Evolutionary conservation across 2,329 filamentous ascomycete species (phyloP).

Genomic region (Trichoderma pleuroti): DNA sequence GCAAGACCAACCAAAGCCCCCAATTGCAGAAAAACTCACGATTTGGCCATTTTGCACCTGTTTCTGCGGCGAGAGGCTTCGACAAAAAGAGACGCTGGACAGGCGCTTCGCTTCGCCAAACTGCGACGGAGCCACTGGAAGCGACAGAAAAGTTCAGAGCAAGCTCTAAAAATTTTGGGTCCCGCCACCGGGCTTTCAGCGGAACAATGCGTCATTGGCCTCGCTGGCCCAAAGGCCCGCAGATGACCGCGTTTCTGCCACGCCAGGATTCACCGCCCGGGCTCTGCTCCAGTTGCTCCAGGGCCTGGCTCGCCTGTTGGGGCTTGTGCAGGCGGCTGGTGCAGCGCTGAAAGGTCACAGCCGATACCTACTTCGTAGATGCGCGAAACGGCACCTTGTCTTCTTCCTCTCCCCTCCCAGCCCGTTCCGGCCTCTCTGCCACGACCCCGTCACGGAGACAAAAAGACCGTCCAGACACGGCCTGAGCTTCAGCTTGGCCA

Average conservation of each 20-base stretch:
- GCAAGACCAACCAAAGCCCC: constrained; percentile 1
- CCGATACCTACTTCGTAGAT: background rate
- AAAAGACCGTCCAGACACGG: background rate
- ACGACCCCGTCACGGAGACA: constrained; percentile 3
- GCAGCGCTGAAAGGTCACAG: constrained; percentile 18
- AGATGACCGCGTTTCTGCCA: constrained; percentile 32
- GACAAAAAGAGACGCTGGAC: background rate
- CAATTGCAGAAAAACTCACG: constrained; percentile 22
- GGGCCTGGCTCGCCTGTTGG: constrained; percentile 8
- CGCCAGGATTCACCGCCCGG: constrained; percentile 33
- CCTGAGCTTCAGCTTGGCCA: background rate
- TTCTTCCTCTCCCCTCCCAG: constrained; percentile 19
- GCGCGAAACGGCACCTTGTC: constrained; percentile 20
- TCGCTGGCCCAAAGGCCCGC: constrained; percentile 18
- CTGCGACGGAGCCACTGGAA: constrained; percentile 17
- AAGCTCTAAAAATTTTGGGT: constrained; percentile 20
- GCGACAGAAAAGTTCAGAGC: constrained; percentile 16
- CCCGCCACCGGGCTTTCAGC: constrained; percentile 24
- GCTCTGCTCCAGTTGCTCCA: constrained; percentile 21
- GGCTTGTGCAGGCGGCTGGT: constrained; percentile 3
- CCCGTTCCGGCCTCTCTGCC: constrained; percentile 12
- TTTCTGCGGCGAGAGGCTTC: background rate
- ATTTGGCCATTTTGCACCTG: constrained; percentile 24
- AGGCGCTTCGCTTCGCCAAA: constrained; percentile 9
- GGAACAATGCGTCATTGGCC: constrained; percentile 35